Evolutionary conservation across 176 grass and related monocot genomes (phyloP).

Genomic region (Chrysopogon serrulatus): DNA sequence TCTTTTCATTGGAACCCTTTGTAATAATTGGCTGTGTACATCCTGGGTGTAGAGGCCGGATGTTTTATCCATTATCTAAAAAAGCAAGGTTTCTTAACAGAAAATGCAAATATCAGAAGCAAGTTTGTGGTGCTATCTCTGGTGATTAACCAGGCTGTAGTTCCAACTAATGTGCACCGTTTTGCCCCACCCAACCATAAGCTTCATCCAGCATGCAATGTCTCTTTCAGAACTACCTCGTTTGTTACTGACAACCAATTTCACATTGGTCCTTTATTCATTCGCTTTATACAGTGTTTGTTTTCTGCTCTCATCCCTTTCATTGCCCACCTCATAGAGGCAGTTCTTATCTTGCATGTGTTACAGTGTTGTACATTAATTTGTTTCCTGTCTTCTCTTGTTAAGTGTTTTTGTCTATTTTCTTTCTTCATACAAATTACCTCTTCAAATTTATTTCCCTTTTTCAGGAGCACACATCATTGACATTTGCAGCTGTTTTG

Average conservation of each 20-base stretch:
- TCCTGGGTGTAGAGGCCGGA: too few species aligned
- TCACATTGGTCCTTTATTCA: neutral
- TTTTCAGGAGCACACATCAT: neutral
- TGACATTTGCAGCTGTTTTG: neutral
- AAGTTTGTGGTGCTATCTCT: neutral
- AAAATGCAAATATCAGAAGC: neutral
- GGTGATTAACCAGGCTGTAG: too few species aligned
- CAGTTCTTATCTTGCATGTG: too few species aligned
- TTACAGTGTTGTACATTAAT: too few species aligned
- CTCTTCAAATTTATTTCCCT: neutral
- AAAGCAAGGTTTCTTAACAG: neutral
- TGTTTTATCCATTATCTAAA: too few species aligned
- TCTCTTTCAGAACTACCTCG: neutral
- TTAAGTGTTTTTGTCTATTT: neutral
- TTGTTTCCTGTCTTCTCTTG: neutral
- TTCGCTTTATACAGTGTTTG: neutral
- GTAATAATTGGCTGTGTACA: too few species aligned
- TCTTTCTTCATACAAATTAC: neutral
- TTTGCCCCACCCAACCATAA: too few species aligned
- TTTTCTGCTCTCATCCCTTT: neutral
- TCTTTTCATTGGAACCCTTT: too few species aligned
- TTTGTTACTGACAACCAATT: neutral
- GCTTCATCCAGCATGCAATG: too few species aligned
- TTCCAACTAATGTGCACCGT: neutral
- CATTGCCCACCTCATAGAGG: too few species aligned